Percentiles rank a stretch among this genome's conserved stretches.
Conservation (phyloP, 78 protist genomes). For the Dictyostelium firmibasis region DNA sequence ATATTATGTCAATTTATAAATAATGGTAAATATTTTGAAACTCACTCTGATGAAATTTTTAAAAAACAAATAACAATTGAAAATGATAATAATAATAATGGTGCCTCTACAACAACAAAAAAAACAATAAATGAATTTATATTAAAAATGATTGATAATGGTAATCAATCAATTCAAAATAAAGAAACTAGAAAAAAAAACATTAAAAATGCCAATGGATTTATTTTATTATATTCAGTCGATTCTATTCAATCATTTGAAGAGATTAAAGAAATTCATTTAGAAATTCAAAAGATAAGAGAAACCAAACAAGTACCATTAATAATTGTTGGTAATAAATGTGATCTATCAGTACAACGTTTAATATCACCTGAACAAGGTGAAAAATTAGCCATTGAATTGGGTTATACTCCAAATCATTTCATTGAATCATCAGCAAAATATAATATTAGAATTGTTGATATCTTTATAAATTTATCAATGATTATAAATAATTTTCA, state of each 20-base stretch:
- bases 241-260: neutral
- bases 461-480: neutral
- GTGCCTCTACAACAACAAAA: too few relatives aligned
- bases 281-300: neutral
- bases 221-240: neutral
- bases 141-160: neutral
- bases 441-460: neutral
- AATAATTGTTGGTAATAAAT: neutral
- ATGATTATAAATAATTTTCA: neutral
- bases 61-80: neutral
- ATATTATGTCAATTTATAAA: neutral
- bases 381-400: neutral
- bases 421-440: neutral
- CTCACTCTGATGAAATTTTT: neutral
- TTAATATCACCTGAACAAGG: neutral
- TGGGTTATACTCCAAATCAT: neutral
- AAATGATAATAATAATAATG: neutral
- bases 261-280: neutral
- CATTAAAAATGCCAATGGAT: neutral
- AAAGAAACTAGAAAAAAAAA: neutral
- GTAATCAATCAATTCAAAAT: neutral
- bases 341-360: neutral
- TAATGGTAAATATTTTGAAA: neutral
- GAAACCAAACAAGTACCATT: neutral
- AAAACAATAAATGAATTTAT: neutral